Percentiles rank a stretch among this genome's conserved stretches.
Conservation (phyloP, 2,329 filamentous ascomycete genomes). For the Lasiodiplodia sp. region DNA sequence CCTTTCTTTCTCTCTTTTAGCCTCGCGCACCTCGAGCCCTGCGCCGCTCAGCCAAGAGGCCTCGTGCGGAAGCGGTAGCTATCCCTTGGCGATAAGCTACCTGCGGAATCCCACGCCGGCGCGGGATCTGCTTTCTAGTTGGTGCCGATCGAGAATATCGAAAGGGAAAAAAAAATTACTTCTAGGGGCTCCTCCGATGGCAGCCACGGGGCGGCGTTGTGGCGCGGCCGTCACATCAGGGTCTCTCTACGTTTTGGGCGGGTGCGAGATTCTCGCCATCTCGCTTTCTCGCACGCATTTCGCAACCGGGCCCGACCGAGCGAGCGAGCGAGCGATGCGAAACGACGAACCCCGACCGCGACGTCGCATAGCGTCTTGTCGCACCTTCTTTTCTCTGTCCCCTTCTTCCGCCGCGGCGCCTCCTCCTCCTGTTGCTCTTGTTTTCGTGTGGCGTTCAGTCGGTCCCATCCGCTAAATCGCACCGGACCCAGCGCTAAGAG, state of each 20-base stretch:
- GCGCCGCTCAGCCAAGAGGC: neutral
- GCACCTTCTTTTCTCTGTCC: neutral
- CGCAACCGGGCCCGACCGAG: neutral
- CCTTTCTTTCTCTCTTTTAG: neutral
- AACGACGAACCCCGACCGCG: neutral
- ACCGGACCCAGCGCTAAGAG: neutral
- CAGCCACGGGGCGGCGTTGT: neutral
- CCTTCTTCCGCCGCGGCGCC: neutral
- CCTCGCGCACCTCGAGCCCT: neutral
- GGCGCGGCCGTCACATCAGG: neutral
- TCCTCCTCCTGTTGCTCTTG: neutral
- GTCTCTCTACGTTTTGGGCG: neutral
- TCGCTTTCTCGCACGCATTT: neutral
- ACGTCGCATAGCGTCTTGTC: neutral
- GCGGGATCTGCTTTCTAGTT: neutral
- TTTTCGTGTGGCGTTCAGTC: neutral
- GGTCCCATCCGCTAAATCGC: neutral
- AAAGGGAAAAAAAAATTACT: neutral
- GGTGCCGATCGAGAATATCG: neutral
- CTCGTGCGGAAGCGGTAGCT: neutral
- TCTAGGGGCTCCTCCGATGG: neutral
- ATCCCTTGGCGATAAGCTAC: neutral
- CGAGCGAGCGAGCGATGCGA: neutral
- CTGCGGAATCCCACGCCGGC: neutral
- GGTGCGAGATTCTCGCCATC: neutral